Conservation (phyloP, 1,139 yeast genomes). For the Candida sojae region DNA sequence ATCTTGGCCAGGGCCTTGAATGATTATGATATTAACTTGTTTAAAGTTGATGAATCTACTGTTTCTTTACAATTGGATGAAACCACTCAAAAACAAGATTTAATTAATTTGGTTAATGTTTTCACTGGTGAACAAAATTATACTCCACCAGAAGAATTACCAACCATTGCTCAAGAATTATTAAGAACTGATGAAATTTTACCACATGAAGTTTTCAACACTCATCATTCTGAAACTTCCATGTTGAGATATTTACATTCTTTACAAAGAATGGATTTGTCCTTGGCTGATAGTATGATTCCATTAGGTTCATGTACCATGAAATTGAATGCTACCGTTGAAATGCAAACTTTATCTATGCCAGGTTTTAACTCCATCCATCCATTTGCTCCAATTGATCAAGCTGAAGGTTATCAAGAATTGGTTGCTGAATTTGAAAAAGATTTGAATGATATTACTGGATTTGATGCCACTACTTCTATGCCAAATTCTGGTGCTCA, state of each 20-base stretch:
- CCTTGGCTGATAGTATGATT: slow-evolving; percentile 95
- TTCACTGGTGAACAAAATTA: slow-evolving; percentile 46
- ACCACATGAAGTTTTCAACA: slow-evolving; percentile 76
- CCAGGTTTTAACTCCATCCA: slow-evolving; percentile 88
- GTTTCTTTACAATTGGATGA: slow-evolving; percentile 86
- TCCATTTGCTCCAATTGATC: slow-evolving; percentile 89
- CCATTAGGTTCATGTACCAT: slow-evolving; percentile 97
- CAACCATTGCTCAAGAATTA: slow-evolving; percentile 54
- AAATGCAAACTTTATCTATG: slow-evolving; percentile 93
- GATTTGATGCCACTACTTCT: slow-evolving; percentile 85
- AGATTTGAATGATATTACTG: slow-evolving; percentile 93
- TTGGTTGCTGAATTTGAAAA: slow-evolving; percentile 74
- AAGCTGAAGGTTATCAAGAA: slow-evolving; percentile 81
- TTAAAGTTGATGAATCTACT: slow-evolving; percentile 60
- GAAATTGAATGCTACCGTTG: slow-evolving; percentile 94
- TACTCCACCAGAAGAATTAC: slow-evolving; percentile 35
- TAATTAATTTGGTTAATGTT: slow-evolving; percentile 55
- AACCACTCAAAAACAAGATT: slow-evolving; percentile 68
- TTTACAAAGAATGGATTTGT: slow-evolving; percentile 84
- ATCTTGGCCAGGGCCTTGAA: slow-evolving; percentile 59
- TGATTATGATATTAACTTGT: slow-evolving; percentile 71
- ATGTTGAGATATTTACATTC: slow-evolving; percentile 88
- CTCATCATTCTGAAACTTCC: slow-evolving; percentile 91
- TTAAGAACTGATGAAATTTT: slow-evolving; percentile 66
- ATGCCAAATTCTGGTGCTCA: slow-evolving; percentile 99